Conservation (phyloP, 1,139 yeast genomes). For the Lodderomyces margitis region DNA sequence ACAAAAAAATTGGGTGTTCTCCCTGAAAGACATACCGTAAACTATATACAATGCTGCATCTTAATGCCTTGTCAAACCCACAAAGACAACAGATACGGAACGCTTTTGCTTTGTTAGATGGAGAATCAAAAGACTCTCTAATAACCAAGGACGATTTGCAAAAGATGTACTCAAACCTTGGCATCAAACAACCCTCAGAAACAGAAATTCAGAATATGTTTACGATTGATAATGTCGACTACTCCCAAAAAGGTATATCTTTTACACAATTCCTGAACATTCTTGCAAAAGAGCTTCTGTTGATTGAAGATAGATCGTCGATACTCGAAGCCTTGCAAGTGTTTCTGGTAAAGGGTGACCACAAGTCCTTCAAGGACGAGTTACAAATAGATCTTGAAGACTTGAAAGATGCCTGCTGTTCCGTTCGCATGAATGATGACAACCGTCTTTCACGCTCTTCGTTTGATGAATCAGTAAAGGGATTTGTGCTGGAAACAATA, state of each 20-base stretch:
- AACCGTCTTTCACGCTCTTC: constrained; percentile 48
- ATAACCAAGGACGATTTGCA: constrained; percentile 61
- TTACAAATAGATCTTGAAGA: constrained; percentile 48
- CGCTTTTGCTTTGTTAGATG: constrained; percentile 69
- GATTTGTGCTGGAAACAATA: constrained; percentile 56
- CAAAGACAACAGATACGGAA: constrained; percentile 46
- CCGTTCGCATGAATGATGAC: constrained; percentile 45
- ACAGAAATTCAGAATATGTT: constrained; percentile 53
- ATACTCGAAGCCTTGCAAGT: constrained; percentile 59
- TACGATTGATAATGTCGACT: constrained; percentile 20
- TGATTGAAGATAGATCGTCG: constrained; percentile 60
- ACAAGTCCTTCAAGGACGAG: constrained; percentile 46
- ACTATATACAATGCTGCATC: constrained; percentile 13
- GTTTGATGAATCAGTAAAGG: constrained; percentile 51
- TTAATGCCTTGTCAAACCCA: constrained; percentile 38
- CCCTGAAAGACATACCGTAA: constrained; percentile 1
- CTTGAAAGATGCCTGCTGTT: constrained; percentile 49
- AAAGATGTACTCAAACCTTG: constrained; percentile 51
- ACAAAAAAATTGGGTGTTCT: constrained; percentile 5
- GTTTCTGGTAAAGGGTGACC: constrained; percentile 9
- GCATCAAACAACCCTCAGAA: constrained; percentile 42
- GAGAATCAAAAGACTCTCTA: constrained; percentile 69
- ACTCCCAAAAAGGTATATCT: constrained; percentile 43
- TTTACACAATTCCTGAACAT: constrained; percentile 71
- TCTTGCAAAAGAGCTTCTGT: constrained; percentile 59